Evolutionary conservation across 2,329 filamentous ascomycete species (phyloP).

Genomic region (Dactylonectria macrodidyma): DNA sequence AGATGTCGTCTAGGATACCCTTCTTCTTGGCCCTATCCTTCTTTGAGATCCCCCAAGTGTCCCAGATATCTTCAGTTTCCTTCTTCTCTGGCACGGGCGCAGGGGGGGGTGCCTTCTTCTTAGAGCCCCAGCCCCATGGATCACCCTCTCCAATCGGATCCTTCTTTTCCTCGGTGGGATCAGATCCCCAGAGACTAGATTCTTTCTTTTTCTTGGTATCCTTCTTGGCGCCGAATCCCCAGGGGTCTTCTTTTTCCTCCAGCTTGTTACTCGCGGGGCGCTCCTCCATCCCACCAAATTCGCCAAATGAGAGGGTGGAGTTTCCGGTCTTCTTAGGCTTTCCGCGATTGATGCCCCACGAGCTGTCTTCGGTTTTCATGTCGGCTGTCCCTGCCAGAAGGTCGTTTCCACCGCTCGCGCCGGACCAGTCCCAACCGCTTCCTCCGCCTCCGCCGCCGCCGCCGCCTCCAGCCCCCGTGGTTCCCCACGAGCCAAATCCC

Average conservation of each 20-base stretch:
- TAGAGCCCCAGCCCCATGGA: constrained; percentile 54
- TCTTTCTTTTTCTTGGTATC: constrained; percentile 62
- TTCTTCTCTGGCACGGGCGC: constrained; percentile 45
- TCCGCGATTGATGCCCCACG: constrained; percentile 63
- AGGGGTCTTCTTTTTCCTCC: constrained; percentile 51
- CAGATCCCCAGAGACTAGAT: constrained; percentile 54
- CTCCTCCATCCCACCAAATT: constrained; percentile 59
- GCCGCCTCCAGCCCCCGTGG: constrained; percentile 46
- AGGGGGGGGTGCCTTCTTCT: constrained; percentile 59
- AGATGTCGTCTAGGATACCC: constrained; percentile 44
- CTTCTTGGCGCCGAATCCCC: constrained; percentile 54
- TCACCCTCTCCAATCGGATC: constrained; percentile 46
- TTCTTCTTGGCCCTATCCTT: constrained; percentile 53
- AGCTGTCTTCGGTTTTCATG: constrained; percentile 52
- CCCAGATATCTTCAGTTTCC: constrained; percentile 52
- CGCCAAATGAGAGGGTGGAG: constrained; percentile 63
- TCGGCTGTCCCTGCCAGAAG: constrained; percentile 31
- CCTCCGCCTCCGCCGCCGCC: constrained; percentile 45
- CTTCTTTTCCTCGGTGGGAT: constrained; percentile 53
- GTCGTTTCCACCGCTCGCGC: constrained; percentile 46
- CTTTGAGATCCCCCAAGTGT: constrained; percentile 50
- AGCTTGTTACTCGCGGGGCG: constrained; percentile 54
- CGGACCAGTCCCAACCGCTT: constrained; percentile 62
- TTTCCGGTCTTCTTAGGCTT: constrained; percentile 69
- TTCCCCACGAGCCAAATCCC: constrained; percentile 72